A percentile compares a stretch with the other conserved stretches of the same genome.
These are phyloP conservation scores for Marasmius tenuissimus DNA, from an alignment of 1,284 basidiomycete species.

Conservation along the genomic window DNA sequence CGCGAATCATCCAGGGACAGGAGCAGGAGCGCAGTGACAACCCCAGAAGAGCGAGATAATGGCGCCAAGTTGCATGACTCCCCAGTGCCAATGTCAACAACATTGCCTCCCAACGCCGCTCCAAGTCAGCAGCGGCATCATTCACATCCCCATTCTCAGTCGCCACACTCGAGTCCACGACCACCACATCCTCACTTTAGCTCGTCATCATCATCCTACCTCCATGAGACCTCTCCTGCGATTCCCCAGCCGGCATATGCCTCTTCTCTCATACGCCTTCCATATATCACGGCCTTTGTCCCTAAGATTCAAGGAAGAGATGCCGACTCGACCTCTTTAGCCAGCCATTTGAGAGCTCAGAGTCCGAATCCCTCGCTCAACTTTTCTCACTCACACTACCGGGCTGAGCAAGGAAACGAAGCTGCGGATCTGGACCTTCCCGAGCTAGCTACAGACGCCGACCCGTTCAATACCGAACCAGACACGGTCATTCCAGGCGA, in stretches of 20 bases:
- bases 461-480: not conserved
- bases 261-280: not conserved
- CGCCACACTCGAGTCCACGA: not conserved
- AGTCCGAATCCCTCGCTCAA: not conserved
- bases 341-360: not conserved
- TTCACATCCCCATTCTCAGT: not conserved
- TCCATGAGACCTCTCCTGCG: not conserved
- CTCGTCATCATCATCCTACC: not conserved
- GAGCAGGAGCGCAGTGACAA: conserved; percentile 10
- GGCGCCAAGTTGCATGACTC: not conserved
- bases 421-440: conserved; percentile 1
- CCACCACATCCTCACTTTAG: not conserved
- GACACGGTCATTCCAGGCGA: conserved; percentile 1
- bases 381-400: not conserved
- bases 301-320: not conserved
- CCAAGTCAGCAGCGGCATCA: not conserved
- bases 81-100: not conserved
- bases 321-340: not conserved
- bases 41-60: conserved; percentile 22
- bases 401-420: not conserved
- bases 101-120: not conserved
- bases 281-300: not conserved
- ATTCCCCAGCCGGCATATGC: not conserved
- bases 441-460: conserved; percentile 21
- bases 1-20: not conserved